These are phyloP conservation scores for Colletotrichum limetticola DNA, from an alignment of 2,329 filamentous ascomycete species.

Conservation along the genomic window DNA sequence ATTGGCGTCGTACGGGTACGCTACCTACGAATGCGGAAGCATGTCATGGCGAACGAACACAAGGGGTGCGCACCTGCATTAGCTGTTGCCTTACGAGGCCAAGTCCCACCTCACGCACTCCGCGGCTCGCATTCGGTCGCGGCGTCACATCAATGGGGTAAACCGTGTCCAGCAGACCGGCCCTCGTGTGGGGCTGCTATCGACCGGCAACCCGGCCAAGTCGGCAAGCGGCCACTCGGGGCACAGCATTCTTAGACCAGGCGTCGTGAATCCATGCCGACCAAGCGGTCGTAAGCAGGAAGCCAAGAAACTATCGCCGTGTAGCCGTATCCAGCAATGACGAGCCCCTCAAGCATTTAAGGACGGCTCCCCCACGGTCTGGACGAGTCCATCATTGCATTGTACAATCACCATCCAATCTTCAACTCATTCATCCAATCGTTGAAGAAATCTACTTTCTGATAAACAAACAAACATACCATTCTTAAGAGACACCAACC, in stretches of 20 bases:
- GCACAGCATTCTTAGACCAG: slow-evolving; percentile 32
- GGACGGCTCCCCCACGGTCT: slow-evolving; percentile 11
- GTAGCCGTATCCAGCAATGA: slow-evolving; percentile 17
- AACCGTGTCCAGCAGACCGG: slow-evolving; percentile 23
- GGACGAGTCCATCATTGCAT: background rate
- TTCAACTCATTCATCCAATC: background rate
- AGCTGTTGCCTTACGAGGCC: slow-evolving; percentile 35
- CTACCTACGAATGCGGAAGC: slow-evolving; percentile 21
- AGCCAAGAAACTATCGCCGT: slow-evolving; percentile 29
- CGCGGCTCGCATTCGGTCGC: slow-evolving; percentile 7
- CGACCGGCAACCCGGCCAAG: slow-evolving; percentile 29
- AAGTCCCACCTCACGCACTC: slow-evolving; percentile 10
- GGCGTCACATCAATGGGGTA: slow-evolving; percentile 18
- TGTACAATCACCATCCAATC: background rate
- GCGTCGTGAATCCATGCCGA: slow-evolving; percentile 32
- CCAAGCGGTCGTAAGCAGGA: slow-evolving; percentile 21
- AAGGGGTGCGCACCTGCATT: slow-evolving; percentile 5
- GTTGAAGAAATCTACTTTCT: background rate
- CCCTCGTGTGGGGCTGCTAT: slow-evolving; percentile 20
- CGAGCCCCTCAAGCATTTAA: slow-evolving; percentile 29
- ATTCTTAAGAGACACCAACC: background rate
- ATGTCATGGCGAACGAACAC: slow-evolving; percentile 1
- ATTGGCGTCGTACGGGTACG: background rate
- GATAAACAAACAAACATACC: background rate
- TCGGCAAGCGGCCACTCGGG: slow-evolving; percentile 34